Base-by-base conservation (phyloP, 2,329 filamentous ascomycete genomes). In the Phyllosticta paracitricarpa region DNA sequence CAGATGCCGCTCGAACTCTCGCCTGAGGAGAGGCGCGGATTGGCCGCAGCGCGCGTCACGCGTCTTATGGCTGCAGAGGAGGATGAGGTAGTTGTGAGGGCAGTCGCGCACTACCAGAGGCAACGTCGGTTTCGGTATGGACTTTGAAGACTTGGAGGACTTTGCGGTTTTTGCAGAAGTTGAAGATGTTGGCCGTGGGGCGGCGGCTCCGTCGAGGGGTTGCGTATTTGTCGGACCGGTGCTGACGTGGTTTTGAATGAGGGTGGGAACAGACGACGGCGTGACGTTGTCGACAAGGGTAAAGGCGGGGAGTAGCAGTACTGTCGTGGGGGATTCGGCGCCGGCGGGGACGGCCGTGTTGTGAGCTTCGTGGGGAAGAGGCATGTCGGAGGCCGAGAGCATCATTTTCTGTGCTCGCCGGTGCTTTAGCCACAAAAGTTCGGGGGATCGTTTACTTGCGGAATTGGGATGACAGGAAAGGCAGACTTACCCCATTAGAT, bases 41-140 rank as follows among this genome's bases (percentile, higher is more conserved):
- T 97, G 92, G 0, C 93, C 94, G 72, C 94, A 97, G 68, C 94
- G 89, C 0, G 90, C 92, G 73, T 97, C 94, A 64, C 94, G 88
- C n/a, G 91, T 97, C 69, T 85, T 86, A 72, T 97, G 94, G 54
- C 89, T 96, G 79, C 94, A 99, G 70, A 99, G 86, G 57, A 99
- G 84, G 70, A 99, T 91, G 26, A 97, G 82, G 65, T 88, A 91
- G 64, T 84, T 82, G 79, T 97, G 93, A 3, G 91, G 91, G 66
- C 86, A 92, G 4, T 88, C 81, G 5, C 84, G 83, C 22, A 85
- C 78, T 33, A 75, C 79, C 66, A 86, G 91, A 28, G 61, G 26
- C 57, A 65, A 54, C 40, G 63, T 35, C n/a, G 59, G 58, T 24
- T 55, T 12, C 61, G 63, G 28, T 58, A 56, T 30, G 54, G 58